Conservation (phyloP, 108 stramenopile species). For the Cafeteria roenbergensis region DNA sequence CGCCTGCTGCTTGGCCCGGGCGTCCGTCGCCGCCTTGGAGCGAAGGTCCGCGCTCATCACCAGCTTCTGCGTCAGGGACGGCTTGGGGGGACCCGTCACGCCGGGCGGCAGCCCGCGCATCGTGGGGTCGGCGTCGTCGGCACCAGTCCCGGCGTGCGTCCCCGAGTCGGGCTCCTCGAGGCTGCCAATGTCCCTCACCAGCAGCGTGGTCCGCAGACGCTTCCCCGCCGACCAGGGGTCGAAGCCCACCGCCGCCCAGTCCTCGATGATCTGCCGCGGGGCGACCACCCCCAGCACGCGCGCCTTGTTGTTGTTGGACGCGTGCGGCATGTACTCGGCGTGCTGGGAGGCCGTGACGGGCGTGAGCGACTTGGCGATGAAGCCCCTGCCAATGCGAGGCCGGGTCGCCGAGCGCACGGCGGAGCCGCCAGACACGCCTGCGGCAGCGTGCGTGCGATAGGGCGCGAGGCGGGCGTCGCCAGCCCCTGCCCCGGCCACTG, state of each 20-base stretch:
- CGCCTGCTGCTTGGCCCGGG: constrained; percentile 26
- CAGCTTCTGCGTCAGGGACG: no score
- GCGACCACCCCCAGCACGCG: constrained; percentile 44
- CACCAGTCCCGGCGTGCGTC: constrained; percentile 23
- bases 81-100: background rate
- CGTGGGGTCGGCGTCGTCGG: constrained; percentile 30
- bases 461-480: no score
- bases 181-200: constrained; percentile 48
- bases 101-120: constrained; percentile 1
- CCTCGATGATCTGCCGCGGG: constrained; percentile 39
- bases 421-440: no score
- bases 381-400: constrained; percentile 26
- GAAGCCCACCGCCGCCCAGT: constrained; percentile 47
- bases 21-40: constrained; percentile 6
- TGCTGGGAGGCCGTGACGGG: constrained; percentile 34
- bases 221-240: constrained; percentile 54
- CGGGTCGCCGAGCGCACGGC: no score
- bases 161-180: constrained; percentile 40
- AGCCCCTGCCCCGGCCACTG: no score
- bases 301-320: constrained; percentile 48
- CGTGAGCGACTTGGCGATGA: constrained; percentile 26
- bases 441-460: no score
- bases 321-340: constrained; percentile 50
- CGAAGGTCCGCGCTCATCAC: constrained; percentile 1
- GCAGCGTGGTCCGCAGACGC: constrained; percentile 42